phyloP scores from a whole-genome alignment of 805 yeast genomes.

The Metschnikowia colocasiae region DNA sequence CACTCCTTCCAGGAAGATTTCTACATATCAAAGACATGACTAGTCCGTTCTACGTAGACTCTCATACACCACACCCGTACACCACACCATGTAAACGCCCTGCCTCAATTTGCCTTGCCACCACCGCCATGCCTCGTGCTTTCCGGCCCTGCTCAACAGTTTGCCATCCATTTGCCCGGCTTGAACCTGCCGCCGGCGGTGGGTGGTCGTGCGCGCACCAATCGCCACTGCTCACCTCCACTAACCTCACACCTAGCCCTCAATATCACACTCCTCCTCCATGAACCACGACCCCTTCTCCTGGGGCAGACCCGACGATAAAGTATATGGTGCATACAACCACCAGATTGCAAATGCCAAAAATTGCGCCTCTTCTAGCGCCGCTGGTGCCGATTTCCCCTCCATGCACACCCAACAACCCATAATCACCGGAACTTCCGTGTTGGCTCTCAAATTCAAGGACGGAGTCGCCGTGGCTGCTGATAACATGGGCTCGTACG shows the following conservation, averaged over 20 bases:
- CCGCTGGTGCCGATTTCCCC: conserved; percentile 46
- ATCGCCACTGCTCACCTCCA: background rate
- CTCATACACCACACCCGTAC: too few relatives aligned
- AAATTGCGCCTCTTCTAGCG: background rate
- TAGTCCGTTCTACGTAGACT: too few relatives aligned
- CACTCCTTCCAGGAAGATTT: too few relatives aligned
- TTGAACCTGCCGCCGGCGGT: too few relatives aligned
- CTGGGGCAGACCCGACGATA: conserved; percentile 94
- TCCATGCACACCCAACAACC: conserved; percentile 89
- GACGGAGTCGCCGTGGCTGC: conserved; percentile 94
- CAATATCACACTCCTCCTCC: conserved; percentile 3
- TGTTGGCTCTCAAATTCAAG: conserved; percentile 82
- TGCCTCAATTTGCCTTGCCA: too few relatives aligned
- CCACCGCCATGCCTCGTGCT: too few relatives aligned
- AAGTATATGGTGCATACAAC: conserved; percentile 78
- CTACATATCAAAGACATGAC: too few relatives aligned
- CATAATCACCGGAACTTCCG: conserved; percentile 94
- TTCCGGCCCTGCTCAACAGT: too few relatives aligned
- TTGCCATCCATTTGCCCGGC: too few relatives aligned
- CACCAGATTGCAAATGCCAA: conserved; percentile 64
- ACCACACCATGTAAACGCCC: too few relatives aligned
- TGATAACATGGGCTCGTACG: conserved; percentile 88
- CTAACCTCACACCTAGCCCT: background rate
- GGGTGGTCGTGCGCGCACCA: conserved; percentile 1
- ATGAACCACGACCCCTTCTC: conserved; percentile 95